Evolutionary conservation across 192 early-diverging fungal genomes (phyloP).

Genomic region (Gonapodya prolifera): DNA sequence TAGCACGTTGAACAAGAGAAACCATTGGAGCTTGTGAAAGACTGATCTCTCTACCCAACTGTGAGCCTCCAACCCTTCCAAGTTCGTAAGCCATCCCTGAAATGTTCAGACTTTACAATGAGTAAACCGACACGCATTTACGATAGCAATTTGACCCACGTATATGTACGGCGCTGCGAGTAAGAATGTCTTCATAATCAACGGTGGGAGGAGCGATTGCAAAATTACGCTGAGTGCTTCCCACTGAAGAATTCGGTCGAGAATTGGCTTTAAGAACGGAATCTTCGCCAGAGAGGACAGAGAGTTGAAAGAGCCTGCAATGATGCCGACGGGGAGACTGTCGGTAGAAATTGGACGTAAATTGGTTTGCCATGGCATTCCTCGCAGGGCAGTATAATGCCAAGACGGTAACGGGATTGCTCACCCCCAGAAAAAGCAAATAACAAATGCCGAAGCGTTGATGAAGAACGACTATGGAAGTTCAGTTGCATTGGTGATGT

Average conservation of each 20-base stretch:
- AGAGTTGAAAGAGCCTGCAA: not conserved
- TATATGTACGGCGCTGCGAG: conserved; percentile 27
- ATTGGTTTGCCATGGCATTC: no score
- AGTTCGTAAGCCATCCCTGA: conserved; percentile 16
- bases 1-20: conserved; percentile 37
- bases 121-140: not conserved
- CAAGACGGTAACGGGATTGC: no score
- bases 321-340: not conserved
- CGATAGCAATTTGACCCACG: conserved; percentile 19
- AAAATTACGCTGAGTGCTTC: conserved; percentile 14
- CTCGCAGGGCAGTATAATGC: no score
- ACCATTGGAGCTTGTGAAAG: conserved; percentile 20
- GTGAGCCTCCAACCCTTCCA: conserved; percentile 20
- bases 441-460: not conserved
- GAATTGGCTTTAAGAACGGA: not conserved
- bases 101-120: not conserved
- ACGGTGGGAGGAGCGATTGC: conserved; percentile 21
- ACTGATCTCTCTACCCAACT: conserved; percentile 14
- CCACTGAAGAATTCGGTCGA: not conserved
- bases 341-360: no score
- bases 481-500: no score
- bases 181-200: conserved; percentile 17
- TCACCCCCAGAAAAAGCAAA: not conserved
- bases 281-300: not conserved
- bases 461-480: not conserved